phyloP scores from a whole-genome alignment of 2,329 filamentous ascomycete species.

The Microcyclospora pomicola region DNA sequence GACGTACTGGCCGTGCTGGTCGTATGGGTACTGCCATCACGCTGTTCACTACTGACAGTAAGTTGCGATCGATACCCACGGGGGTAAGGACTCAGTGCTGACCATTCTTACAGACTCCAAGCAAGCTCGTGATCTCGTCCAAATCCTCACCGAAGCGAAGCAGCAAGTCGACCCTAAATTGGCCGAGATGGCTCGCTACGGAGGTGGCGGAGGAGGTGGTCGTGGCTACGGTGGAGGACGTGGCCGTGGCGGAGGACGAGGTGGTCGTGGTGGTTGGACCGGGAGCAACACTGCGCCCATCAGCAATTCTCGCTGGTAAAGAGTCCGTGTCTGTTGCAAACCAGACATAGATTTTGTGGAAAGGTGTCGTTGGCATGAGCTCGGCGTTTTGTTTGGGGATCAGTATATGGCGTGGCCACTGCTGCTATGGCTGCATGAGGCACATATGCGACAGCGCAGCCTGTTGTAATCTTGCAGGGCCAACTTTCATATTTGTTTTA shows the following conservation, averaged over 20 bases:
- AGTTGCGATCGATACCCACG: constrained; percentile 31
- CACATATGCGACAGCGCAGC: too few relatives aligned
- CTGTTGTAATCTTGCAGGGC: too few relatives aligned
- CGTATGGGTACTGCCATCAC: constrained; percentile 93
- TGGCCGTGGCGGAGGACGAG: constrained; percentile 28
- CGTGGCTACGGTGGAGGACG: constrained; percentile 47
- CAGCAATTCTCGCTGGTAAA: constrained; percentile 33
- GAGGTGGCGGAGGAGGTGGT: constrained; percentile 67
- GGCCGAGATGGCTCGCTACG: constrained; percentile 87
- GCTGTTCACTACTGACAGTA: constrained; percentile 98
- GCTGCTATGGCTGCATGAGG: too few relatives aligned
- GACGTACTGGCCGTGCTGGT: constrained; percentile 59
- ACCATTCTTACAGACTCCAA: constrained; percentile 32
- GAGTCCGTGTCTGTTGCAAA: too few relatives aligned
- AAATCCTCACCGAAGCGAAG: constrained; percentile 88
- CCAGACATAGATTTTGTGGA: constrained; percentile 1
- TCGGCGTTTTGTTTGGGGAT: too few relatives aligned
- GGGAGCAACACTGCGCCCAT: constrained; percentile 46
- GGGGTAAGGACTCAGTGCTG: constrained; percentile 17
- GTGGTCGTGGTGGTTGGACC: constrained; percentile 33
- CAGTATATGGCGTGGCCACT: too few relatives aligned
- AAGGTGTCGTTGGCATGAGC: too few relatives aligned
- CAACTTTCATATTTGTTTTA: too few relatives aligned
- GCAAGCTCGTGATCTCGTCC: constrained; percentile 84
- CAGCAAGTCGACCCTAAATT: constrained; percentile 95